A percentile compares a stretch with the other conserved stretches of the same genome.
These are phyloP conservation scores for Penstemon eatonii DNA, from an alignment of 257 asterid genomes.

Conservation along the genomic window DNA sequence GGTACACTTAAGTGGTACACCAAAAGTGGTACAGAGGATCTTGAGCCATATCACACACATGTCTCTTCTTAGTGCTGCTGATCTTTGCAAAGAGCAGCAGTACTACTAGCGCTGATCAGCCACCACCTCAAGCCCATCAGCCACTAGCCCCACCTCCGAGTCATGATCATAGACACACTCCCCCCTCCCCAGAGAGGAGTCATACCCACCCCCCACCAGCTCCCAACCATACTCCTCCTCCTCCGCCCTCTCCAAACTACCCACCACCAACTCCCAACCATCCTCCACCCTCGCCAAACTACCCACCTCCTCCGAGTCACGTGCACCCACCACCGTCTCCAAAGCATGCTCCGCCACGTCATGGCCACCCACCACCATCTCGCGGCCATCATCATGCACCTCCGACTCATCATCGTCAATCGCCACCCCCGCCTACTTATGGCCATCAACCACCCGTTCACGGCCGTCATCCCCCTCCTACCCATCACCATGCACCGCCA, in stretches of 20 bases:
- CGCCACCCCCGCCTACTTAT: slow-evolving; percentile 1
- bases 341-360: neutral
- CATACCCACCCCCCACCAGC: too few species aligned
- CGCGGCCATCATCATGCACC: neutral
- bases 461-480: slow-evolving; percentile 1
- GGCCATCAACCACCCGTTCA: neutral
- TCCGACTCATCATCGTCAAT: neutral
- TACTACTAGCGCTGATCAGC: neutral
- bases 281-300: neutral
- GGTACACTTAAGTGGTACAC: too few species aligned
- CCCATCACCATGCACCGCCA: slow-evolving; percentile 9
- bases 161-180: neutral
- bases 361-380: neutral
- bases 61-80: neutral
- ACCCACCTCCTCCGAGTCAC: neutral
- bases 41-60: too few species aligned
- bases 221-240: too few species aligned
- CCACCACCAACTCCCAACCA: neutral
- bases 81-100: neutral
- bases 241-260: too few species aligned
- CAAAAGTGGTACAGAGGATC: too few species aligned
- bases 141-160: neutral
- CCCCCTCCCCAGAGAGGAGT: neutral
- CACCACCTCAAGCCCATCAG: neutral
- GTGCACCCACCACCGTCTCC: slow-evolving; percentile 13